Conservation (phyloP, 495 filamentous ascomycete genomes). For the Chaetomium fimeti region DNA sequence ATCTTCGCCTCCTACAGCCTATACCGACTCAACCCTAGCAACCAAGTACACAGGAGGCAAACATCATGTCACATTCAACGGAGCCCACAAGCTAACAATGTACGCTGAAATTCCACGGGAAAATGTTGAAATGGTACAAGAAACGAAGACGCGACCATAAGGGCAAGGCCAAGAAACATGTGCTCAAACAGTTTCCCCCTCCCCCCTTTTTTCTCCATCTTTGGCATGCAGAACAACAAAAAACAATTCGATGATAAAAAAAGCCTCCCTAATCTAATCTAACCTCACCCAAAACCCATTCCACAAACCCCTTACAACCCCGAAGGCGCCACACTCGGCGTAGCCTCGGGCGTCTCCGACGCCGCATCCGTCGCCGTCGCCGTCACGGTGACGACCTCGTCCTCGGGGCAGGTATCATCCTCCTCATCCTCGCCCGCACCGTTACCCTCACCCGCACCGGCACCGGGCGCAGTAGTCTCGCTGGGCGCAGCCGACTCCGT, state of each 20-base stretch:
- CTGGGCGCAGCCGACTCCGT: slow-evolving; percentile 30
- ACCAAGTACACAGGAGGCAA: neutral
- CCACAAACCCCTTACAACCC: neutral
- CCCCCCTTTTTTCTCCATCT: neutral
- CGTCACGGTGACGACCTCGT: slow-evolving; percentile 3
- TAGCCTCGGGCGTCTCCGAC: neutral
- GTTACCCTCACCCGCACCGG: neutral
- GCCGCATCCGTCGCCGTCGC: neutral
- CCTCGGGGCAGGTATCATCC: neutral
- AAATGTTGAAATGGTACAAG: slow-evolving; percentile 11
- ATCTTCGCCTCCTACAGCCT: too few relatives aligned
- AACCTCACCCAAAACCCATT: too few relatives aligned
- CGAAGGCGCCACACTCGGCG: neutral
- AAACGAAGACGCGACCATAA: neutral
- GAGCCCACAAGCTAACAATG: neutral
- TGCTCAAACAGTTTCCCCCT: neutral
- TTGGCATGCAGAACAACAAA: neutral
- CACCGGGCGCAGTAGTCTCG: slow-evolving; percentile 15
- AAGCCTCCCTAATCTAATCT: neutral
- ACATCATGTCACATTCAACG: too few relatives aligned
- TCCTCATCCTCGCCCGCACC: too few relatives aligned
- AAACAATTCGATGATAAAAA: neutral
- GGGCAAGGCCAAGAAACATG: neutral
- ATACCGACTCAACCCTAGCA: neutral
- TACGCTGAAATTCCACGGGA: neutral